These are phyloP conservation scores for Calonectria hawksworthii DNA, from an alignment of 2,329 filamentous ascomycete genomes.

Conservation along the genomic window DNA sequence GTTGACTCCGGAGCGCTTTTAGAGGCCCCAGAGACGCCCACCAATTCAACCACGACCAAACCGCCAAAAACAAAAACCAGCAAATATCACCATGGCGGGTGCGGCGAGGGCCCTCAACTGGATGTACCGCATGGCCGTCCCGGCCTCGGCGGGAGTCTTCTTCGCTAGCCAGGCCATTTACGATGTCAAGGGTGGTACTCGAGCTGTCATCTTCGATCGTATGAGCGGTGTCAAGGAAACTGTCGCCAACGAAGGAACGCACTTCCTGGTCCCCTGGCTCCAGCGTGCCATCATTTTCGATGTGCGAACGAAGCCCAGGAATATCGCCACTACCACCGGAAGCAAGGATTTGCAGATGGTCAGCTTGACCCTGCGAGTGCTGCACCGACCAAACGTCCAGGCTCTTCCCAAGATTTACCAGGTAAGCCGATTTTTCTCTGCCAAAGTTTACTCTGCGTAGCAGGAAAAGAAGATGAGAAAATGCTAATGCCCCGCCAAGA, in stretches of 20 bases:
- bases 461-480: background rate
- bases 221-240: slow-evolving; percentile 91
- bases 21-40: slow-evolving; percentile 31
- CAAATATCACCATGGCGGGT: slow-evolving; percentile 62
- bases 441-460: background rate
- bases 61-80: background rate
- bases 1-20: slow-evolving; percentile 44
- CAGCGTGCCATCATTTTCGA: slow-evolving; percentile 96
- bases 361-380: slow-evolving; percentile 93
- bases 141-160: slow-evolving; percentile 76
- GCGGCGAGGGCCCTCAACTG: slow-evolving; percentile 70
- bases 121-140: slow-evolving; percentile 79
- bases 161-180: slow-evolving; percentile 87
- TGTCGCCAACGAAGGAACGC: slow-evolving; percentile 95
- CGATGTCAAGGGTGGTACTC: slow-evolving; percentile 94
- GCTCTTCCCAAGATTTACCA: slow-evolving; percentile 98
- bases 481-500: slow-evolving; percentile 65
- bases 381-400: slow-evolving; percentile 95
- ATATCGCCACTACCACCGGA: slow-evolving; percentile 97
- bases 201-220: slow-evolving; percentile 98
- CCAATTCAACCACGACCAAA: background rate
- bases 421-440: slow-evolving; percentile 64
- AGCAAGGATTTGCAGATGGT: slow-evolving; percentile 99
- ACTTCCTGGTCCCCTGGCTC: slow-evolving; percentile 96
- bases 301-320: slow-evolving; percentile 96